phyloP scores from a whole-genome alignment of 2,329 filamentous ascomycete species.

The Rhexocercosporidium sp. region DNA sequence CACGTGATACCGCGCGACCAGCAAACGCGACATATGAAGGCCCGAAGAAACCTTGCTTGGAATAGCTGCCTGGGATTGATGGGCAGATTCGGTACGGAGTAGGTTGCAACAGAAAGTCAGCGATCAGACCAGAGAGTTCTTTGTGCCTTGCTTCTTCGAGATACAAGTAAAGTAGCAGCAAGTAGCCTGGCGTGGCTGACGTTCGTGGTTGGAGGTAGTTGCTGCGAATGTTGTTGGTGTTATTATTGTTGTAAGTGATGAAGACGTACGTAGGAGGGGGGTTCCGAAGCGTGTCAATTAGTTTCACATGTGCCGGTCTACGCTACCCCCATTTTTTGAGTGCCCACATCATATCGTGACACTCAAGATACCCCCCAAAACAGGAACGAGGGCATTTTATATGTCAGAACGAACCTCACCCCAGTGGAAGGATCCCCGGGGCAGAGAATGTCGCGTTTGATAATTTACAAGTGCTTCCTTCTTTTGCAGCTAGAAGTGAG shows the following conservation, averaged over 20 bases:
- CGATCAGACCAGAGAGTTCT: no score
- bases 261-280: not conserved
- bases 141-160: not conserved
- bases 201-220: not conserved
- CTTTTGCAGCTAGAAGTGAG: no score
- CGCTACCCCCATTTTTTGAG: not conserved
- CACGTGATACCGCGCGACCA: not conserved
- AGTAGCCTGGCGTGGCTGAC: not conserved
- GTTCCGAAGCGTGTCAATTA: not conserved
- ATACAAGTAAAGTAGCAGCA: no score
- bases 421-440: not conserved
- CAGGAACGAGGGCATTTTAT: not conserved
- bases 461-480: no score
- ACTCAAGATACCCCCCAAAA: not conserved
- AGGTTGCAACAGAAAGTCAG: no score
- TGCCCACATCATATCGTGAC: not conserved
- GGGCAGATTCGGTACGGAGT: no score
- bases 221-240: not conserved
- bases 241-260: no score
- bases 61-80: no score
- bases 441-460: no score
- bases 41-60: no score
- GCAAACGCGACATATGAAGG: not conserved
- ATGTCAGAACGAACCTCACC: not conserved
- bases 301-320: not conserved